Evolutionary conservation across 2,329 filamentous ascomycete species (phyloP).

Genomic region (Pseudopyrenochaeta lycopersici): DNA sequence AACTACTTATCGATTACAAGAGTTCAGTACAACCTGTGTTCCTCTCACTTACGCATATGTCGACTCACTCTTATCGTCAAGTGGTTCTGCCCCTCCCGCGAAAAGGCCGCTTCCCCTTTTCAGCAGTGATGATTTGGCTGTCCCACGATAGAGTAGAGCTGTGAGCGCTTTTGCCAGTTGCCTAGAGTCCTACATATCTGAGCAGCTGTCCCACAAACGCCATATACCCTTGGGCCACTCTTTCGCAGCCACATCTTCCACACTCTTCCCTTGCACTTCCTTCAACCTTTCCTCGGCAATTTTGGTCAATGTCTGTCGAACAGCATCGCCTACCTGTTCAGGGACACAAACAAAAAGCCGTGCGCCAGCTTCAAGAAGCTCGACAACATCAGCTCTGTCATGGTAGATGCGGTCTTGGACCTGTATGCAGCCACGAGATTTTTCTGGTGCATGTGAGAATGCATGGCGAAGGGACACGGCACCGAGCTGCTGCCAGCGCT

Average conservation of each 20-base stretch:
- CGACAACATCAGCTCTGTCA: constrained; percentile 56
- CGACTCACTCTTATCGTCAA: too few species aligned
- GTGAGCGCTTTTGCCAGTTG: too few species aligned
- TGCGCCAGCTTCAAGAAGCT: constrained; percentile 60
- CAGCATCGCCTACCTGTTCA: constrained; percentile 55
- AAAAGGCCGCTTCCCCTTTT: too few species aligned
- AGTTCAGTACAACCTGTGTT: too few species aligned
- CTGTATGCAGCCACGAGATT: constrained; percentile 60
- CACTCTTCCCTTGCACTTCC: constrained; percentile 45
- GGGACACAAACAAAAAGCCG: constrained; percentile 73
- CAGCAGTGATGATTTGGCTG: too few species aligned
- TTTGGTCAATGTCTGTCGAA: constrained; percentile 52
- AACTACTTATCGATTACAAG: too few species aligned
- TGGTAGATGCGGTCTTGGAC: constrained; percentile 63
- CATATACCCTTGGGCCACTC: constrained; percentile 58
- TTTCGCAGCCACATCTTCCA: constrained; percentile 52
- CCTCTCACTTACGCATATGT: too few species aligned
- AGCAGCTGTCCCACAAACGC: too few species aligned
- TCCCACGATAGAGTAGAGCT: too few species aligned
- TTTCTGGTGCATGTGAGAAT: constrained; percentile 59
- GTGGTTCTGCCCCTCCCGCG: too few species aligned
- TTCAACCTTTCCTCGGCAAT: constrained; percentile 55
- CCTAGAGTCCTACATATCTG: too few species aligned
- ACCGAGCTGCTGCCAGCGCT: constrained; percentile 67
- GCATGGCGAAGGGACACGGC: constrained; percentile 70